These are phyloP conservation scores for Podospora pseudocomata DNA, from an alignment of 495 filamentous ascomycete species.

Conservation along the genomic window DNA sequence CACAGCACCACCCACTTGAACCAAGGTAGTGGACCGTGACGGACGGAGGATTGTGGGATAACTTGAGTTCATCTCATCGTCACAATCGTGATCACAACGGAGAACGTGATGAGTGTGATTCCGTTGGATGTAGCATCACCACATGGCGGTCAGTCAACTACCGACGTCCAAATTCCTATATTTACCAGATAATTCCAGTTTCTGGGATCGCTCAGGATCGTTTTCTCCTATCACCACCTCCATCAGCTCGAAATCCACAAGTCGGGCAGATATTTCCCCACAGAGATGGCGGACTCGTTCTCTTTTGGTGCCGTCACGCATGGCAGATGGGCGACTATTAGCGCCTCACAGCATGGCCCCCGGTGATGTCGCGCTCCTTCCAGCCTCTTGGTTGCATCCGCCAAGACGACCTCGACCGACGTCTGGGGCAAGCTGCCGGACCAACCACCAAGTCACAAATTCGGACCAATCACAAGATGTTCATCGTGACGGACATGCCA, in stretches of 20 bases:
- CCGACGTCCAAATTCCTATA: background rate
- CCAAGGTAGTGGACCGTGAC: background rate
- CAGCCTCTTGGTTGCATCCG: background rate
- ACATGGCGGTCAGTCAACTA: background rate
- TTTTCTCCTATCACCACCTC: background rate
- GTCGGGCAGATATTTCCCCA: background rate
- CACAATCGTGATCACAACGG: background rate
- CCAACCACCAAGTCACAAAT: background rate
- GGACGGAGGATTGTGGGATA: background rate
- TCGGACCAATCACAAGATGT: background rate
- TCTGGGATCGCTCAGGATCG: background rate
- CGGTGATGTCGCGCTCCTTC: background rate
- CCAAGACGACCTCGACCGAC: slow-evolving; percentile 1
- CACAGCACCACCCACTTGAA: background rate
- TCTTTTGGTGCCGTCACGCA: background rate
- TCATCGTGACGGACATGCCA: background rate
- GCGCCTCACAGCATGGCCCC: too few species aligned
- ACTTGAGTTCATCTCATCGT: background rate
- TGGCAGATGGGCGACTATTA: background rate
- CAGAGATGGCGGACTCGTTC: background rate
- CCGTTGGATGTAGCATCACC: background rate
- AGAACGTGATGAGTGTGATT: background rate
- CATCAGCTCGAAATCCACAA: background rate
- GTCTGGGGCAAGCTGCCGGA: background rate
- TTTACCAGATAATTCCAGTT: background rate